Conservation (phyloP, 169 alveolate species). For the Amoebophrya sp. region DNA sequence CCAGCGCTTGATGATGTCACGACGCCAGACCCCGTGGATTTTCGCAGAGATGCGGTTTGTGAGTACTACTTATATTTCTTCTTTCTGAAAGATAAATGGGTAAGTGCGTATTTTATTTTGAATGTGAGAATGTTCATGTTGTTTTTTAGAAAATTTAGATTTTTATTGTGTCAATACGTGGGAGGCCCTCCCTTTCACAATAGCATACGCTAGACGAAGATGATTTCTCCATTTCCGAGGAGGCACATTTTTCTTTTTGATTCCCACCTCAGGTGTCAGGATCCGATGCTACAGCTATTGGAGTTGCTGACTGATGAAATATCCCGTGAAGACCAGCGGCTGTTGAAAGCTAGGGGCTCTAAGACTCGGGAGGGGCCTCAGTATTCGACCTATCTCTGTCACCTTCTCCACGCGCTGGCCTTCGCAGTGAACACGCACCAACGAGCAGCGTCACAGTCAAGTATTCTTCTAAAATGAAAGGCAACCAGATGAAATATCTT, state of each 20-base stretch:
- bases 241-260: neutral
- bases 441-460: neutral
- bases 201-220: too few species aligned
- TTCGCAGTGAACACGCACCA: slow-evolving; percentile 13
- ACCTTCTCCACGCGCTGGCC: neutral
- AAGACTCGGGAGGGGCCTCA: neutral
- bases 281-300: neutral
- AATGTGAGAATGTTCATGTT: too few species aligned
- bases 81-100: too few species aligned
- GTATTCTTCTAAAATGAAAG: neutral
- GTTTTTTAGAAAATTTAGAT: too few species aligned
- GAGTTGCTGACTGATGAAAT: neutral
- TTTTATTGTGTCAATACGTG: too few species aligned
- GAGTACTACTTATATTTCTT: neutral
- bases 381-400: neutral
- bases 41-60: neutral
- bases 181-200: too few species aligned
- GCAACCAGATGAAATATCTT: neutral
- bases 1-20: neutral
- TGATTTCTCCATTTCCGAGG: neutral
- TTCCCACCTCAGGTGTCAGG: neutral
- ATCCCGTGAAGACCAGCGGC: neutral
- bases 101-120: too few species aligned
- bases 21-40: neutral
- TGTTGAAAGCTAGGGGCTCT: neutral